Conservation (phyloP, 108 stramenopile genomes). For the Licmophora abbreviata region DNA sequence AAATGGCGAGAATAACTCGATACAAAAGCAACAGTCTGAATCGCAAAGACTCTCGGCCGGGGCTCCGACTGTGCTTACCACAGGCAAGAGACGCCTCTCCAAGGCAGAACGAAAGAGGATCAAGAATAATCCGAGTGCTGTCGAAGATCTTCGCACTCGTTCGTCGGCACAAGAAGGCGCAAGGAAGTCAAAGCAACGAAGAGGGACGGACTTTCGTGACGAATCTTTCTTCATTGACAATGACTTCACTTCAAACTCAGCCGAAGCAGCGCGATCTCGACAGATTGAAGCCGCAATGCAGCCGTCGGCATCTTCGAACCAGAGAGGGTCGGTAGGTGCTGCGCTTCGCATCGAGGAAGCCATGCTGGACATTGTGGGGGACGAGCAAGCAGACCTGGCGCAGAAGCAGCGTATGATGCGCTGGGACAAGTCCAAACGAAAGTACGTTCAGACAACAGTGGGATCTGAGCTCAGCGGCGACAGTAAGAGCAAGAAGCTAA, state of each 20-base stretch:
- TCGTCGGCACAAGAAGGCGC: neutral
- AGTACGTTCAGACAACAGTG: constrained; percentile 86
- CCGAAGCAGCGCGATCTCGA: constrained; percentile 53
- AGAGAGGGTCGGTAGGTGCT: constrained; percentile 34
- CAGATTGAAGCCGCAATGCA: constrained; percentile 85
- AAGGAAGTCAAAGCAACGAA: constrained; percentile 48
- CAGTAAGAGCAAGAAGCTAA: constrained; percentile 68
- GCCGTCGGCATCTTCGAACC: constrained; percentile 51
- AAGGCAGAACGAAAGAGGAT: constrained; percentile 85
- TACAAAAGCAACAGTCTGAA: neutral
- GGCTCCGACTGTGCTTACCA: neutral
- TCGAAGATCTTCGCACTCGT: neutral
- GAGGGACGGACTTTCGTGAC: constrained; percentile 72
- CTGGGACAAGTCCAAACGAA: constrained; percentile 94
- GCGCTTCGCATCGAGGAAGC: constrained; percentile 80
- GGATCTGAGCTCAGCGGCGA: constrained; percentile 71
- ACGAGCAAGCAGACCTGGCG: constrained; percentile 86
- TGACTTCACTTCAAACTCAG: constrained; percentile 61
- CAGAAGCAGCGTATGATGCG: constrained; percentile 88
- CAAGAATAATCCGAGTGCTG: constrained; percentile 51
- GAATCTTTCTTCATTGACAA: constrained; percentile 79
- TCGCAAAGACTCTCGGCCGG: neutral
- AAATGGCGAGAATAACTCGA: constrained; percentile 4
- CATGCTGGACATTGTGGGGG: constrained; percentile 93
- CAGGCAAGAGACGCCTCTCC: constrained; percentile 72